Evolutionary conservation across 345 rosid genomes (phyloP).

Genomic region (Bruguiera sexangula): DNA sequence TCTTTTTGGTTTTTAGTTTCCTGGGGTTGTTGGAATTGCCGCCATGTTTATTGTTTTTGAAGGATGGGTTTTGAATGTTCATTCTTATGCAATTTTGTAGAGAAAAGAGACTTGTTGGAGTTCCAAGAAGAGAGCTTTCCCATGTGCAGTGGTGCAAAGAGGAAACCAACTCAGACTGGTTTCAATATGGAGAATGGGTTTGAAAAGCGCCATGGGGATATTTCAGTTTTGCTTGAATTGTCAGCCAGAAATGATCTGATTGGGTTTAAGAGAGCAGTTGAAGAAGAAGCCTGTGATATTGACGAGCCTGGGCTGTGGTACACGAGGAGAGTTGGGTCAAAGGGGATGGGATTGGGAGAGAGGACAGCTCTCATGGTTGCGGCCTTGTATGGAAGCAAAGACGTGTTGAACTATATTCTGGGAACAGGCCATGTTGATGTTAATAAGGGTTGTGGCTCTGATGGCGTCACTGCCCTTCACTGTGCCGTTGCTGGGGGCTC

Average conservation of each 20-base stretch:
- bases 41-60: background rate
- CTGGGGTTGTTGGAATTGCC: too few species aligned
- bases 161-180: constrained; percentile 27
- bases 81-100: constrained; percentile 21
- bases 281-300: constrained; percentile 50
- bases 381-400: constrained; percentile 77
- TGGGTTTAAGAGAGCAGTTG: constrained; percentile 54
- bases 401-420: constrained; percentile 52
- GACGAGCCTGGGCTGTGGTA: constrained; percentile 73
- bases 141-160: constrained; percentile 46
- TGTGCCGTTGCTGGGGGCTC: constrained; percentile 83
- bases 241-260: constrained; percentile 66
- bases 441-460: constrained; percentile 61
- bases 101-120: constrained; percentile 6
- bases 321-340: constrained; percentile 60
- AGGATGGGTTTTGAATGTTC: constrained; percentile 23
- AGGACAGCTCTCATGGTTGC: constrained; percentile 91
- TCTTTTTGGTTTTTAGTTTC: background rate
- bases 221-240: constrained; percentile 59
- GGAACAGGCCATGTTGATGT: constrained; percentile 55
- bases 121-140: constrained; percentile 3
- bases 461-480: constrained; percentile 80
- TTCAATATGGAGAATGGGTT: constrained; percentile 18
- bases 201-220: constrained; percentile 26
- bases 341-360: constrained; percentile 65